phyloP scores from a whole-genome alignment of 2,329 filamentous ascomycete species.

The Diplodia scrobiculata region DNA sequence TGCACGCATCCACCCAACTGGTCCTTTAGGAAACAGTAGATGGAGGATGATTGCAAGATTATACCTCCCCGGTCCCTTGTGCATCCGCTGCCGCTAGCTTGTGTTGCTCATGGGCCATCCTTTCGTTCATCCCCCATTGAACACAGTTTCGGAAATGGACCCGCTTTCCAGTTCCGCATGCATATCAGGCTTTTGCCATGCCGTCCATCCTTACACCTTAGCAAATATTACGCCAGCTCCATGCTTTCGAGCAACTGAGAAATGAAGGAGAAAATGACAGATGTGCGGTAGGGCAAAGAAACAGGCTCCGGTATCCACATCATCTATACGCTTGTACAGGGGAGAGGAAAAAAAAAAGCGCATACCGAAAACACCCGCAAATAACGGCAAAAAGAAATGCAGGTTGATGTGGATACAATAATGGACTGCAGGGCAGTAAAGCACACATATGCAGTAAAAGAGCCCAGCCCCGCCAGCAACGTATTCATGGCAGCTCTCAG shows the following conservation, averaged over 20 bases:
- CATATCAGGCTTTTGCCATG: neutral
- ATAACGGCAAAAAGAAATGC: neutral
- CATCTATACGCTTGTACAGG: neutral
- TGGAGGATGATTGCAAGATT: no score
- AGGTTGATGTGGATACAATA: neutral
- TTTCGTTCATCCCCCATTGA: neutral
- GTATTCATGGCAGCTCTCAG: conserved; percentile 1
- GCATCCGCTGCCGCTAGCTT: no score
- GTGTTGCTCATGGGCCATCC: neutral
- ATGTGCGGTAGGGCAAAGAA: neutral
- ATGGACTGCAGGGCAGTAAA: neutral
- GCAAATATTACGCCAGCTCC: conserved; percentile 4
- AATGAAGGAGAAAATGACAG: no score
- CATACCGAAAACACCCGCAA: neutral
- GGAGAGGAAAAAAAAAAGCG: neutral
- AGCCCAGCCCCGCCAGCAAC: conserved; percentile 5
- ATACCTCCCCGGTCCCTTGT: no score
- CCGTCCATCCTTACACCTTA: neutral
- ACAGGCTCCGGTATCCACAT: neutral
- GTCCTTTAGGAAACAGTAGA: no score
- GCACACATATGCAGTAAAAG: neutral
- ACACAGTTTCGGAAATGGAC: neutral
- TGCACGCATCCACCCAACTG: no score
- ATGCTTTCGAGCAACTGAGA: neutral
- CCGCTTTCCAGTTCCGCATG: neutral